Base-by-base conservation (phyloP, 805 yeast genomes). In the Saturnispora kantuleensis region DNA sequence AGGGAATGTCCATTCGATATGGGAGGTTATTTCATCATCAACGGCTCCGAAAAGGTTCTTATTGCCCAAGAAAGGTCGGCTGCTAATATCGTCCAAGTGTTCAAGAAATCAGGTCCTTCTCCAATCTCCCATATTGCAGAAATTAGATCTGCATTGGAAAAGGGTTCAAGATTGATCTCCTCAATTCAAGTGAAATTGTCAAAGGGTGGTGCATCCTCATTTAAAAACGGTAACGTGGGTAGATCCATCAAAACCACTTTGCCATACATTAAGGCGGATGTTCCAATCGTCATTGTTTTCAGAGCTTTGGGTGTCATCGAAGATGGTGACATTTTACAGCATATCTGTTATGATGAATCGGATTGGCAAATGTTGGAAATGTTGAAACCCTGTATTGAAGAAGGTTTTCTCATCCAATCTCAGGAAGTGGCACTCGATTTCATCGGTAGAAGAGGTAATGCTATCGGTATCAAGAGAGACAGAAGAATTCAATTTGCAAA, bases 361-460 rank as follows among this genome's bases (percentile, higher is more conserved):
- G 99, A 93, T 70, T 90, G 97, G 97, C 98, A 93, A 68, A 93
- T 93, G 98, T 76, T 93, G 65, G 99, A 93, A 68, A 87, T 93
- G 93, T 74, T 93, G 59, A 94, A 93, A 65, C 98, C 99, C 6
- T 93, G 97, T 76, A 95, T 93, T 50, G 99, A 93, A 65, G 98
- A 94, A 69, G 98, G 97, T 44, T 94, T 93, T 66, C 93, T 93
- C 44, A 89, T 93, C 53, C 98, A 93, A 69, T 97, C 94, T 60
- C 81, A 96, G 60, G 97, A 93, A 69, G 95, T 94, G 42, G 98
- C 98, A 1, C 76, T 93, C 51, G 98, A 93, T 70, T 93, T 81
- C 66, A 93, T 93, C 59, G 99, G 98, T 55, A 85, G 97, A 70
- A 88, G 99, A 79, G 94, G 94, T 66, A 89, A 93, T 52, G 96